Percentiles rank a stretch among this genome's conserved stretches.
Evolutionary conservation across 2,329 filamentous ascomycete species (phyloP).

Genomic region (Tolypocladium inflatum): DNA sequence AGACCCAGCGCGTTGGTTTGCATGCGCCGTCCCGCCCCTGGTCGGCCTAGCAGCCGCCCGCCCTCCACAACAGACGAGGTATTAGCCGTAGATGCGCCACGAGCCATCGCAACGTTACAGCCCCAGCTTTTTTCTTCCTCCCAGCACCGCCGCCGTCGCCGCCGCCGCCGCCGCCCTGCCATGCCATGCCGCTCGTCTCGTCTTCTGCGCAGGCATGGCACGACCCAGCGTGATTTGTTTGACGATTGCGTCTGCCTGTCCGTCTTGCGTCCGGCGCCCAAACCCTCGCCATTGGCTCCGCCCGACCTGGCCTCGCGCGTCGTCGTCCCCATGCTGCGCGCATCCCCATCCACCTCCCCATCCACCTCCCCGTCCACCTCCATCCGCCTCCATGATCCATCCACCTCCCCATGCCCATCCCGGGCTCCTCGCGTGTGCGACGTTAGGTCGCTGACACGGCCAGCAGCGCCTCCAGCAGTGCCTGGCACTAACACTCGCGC

Average conservation of each 20-base stretch:
- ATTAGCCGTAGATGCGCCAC: background rate
- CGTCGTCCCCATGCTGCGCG: no score
- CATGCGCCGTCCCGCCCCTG: background rate
- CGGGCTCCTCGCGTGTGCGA: background rate
- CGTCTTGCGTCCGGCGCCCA: background rate
- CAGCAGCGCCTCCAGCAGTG: background rate
- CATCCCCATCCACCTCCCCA: no score
- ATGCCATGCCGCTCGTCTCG: background rate
- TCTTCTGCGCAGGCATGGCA: background rate
- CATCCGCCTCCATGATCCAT: background rate
- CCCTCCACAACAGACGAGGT: background rate
- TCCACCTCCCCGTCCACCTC: background rate
- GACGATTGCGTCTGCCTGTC: background rate
- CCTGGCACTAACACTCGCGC: background rate
- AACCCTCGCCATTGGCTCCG: no score
- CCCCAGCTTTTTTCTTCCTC: constrained; percentile 6
- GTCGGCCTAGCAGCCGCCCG: background rate
- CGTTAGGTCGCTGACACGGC: background rate
- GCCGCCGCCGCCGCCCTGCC: background rate
- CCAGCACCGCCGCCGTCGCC: no score
- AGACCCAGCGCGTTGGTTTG: background rate
- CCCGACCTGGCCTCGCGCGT: no score
- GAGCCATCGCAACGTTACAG: constrained; percentile 13
- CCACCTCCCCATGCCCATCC: background rate
- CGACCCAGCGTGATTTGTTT: background rate